Conservation (phyloP, 2,329 filamentous ascomycete species). For the Ophiostoma piceae region DNA sequence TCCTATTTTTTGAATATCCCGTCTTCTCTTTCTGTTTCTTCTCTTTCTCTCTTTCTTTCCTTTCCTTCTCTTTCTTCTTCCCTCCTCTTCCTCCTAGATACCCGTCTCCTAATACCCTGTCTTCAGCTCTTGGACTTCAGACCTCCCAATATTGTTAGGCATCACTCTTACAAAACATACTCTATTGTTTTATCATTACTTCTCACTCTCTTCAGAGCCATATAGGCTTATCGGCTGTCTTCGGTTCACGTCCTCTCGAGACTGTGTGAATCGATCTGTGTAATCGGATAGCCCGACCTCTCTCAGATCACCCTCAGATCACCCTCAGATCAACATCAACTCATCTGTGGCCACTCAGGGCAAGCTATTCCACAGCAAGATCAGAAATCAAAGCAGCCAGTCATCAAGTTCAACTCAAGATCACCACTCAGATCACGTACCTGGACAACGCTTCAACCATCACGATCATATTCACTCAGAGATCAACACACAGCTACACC, state of each 20-base stretch:
- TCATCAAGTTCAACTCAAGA: neutral
- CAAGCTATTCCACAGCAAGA: neutral
- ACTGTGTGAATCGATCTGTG: neutral
- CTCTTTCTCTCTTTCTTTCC: neutral
- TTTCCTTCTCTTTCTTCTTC: neutral
- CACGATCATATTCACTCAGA: neutral
- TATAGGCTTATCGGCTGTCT: neutral
- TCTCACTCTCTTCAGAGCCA: neutral
- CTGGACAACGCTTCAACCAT: neutral
- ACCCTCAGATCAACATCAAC: neutral
- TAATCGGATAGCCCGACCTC: neutral
- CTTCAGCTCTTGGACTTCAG: neutral
- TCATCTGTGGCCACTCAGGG: neutral
- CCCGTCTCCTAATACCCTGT: neutral
- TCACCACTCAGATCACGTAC: neutral
- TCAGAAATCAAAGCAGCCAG: neutral
- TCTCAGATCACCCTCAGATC: neutral
- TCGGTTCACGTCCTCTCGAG: neutral
- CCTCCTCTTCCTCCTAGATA: neutral
- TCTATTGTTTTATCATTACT: neutral
- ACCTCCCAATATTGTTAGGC: neutral
- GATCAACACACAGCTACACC: neutral
- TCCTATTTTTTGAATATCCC: neutral
- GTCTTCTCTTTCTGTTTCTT: neutral
- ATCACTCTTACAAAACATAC: slow-evolving; percentile 1